Evolutionary conservation across 208 protist genomes (phyloP), one percentile per base, ranked within the genome.

Genomic region (Crithidia bombi): DNA sequence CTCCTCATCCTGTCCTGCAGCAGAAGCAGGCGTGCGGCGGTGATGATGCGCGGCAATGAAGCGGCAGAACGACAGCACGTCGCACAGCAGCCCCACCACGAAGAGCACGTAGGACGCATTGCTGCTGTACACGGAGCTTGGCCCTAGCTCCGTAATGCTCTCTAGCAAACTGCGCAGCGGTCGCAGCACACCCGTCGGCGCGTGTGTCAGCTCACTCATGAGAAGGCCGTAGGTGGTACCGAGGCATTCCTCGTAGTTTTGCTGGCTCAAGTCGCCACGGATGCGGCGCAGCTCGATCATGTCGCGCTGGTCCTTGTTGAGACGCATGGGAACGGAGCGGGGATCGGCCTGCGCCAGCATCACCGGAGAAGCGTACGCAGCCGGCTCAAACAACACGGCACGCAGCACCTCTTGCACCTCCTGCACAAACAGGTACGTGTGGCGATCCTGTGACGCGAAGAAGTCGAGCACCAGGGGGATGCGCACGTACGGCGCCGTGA

Each of bases 311-410:
- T 78, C 65, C n/a, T 62, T 73, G 66, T 21, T 89, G 21, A 90
- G 62, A 3, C 86, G 80, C 78, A 93, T 80, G 30, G 89, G 90
- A 25, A 95, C 87, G 36, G 43, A 44, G 25, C 64, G 58, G 69
- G 92, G 59, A 59, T 81, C 67, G 25, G 66, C 75, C n/a, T 69
- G 65, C 35, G 49, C 19, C 39, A 73, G 32, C 39, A 65, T 19
- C 65, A 69, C 57, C 38, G 77, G 28, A 38, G 78, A 75, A 52
- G 90, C 79, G 68, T 87, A 95, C 21, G 73, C 68, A 11, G 84
- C 90, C 12, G 96, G 96, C 74, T 98, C 96, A 59, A 98, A 98
- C 43, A 98, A 62, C 5, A 90, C 85, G 15, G 86, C 81, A 25
- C 96, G 92, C 35, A 98, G 78, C 32, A 98, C 64, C n/a, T 75